Evolutionary conservation across 2,329 filamentous ascomycete species (phyloP).

Genomic region (Ascomycota sp.): DNA sequence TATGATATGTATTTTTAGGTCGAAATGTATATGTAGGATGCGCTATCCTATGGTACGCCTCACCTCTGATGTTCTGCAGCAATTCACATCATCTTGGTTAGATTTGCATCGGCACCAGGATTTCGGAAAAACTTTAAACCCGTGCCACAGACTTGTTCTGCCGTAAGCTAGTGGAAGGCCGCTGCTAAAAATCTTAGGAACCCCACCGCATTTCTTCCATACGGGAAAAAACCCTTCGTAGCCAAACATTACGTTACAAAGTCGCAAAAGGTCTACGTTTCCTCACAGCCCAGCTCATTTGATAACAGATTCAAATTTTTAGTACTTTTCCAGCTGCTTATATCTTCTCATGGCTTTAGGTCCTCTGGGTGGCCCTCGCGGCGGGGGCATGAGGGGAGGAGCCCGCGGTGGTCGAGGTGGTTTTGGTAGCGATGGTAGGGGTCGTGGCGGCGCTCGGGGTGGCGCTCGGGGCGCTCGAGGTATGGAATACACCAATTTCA

Average conservation of each 20-base stretch:
- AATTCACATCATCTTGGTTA: too few relatives aligned
- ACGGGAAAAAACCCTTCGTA: not conserved
- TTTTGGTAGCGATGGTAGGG: slow-evolving; percentile 14
- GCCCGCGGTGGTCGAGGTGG: slow-evolving; percentile 10
- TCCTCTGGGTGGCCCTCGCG: slow-evolving; percentile 4
- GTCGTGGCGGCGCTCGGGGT: slow-evolving; percentile 13
- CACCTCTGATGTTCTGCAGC: too few relatives aligned
- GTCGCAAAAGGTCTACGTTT: too few relatives aligned
- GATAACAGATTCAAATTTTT: not conserved
- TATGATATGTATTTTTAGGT: too few relatives aligned
- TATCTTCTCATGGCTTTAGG: slow-evolving; percentile 10
- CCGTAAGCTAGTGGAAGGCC: too few relatives aligned
- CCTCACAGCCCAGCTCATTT: not conserved
- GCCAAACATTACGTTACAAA: not conserved
- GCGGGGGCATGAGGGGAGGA: slow-evolving; percentile 3
- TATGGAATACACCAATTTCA: slow-evolving; percentile 4
- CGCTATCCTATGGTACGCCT: too few relatives aligned
- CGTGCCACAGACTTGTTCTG: too few relatives aligned
- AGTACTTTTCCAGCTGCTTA: not conserved
- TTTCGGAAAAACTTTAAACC: too few relatives aligned
- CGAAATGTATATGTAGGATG: too few relatives aligned
- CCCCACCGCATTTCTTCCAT: too few relatives aligned
- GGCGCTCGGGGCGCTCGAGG: slow-evolving; percentile 16
- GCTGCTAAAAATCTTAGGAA: too few relatives aligned
- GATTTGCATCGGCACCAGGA: too few relatives aligned